These are phyloP conservation scores for Forsythia viridissima DNA, from an alignment of 257 asterid genomes.

Conservation along the genomic window DNA sequence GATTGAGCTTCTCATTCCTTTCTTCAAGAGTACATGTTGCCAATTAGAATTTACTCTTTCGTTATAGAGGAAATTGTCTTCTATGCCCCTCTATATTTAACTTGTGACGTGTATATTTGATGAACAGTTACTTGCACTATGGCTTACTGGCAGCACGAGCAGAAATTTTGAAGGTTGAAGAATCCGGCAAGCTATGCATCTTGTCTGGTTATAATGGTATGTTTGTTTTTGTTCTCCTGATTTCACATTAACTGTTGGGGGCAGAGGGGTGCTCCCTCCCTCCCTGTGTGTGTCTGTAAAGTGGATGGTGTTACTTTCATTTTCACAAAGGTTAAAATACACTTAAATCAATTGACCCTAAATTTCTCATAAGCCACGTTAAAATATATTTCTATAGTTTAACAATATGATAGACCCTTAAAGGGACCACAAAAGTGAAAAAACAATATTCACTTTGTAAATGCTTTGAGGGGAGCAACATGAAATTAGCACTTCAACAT, in stretches of 20 bases:
- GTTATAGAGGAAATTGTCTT: not conserved
- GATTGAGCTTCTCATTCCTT: constrained; percentile 5
- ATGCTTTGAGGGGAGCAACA: not conserved
- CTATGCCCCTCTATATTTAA: not conserved
- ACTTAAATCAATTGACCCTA: not conserved
- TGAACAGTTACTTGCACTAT: constrained; percentile 70
- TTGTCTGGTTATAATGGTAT: constrained; percentile 66
- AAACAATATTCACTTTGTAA: not conserved
- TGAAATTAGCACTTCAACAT: not conserved
- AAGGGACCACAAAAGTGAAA: not conserved
- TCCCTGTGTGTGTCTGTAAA: too few relatives aligned
- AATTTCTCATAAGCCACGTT: not conserved
- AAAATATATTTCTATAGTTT: not conserved
- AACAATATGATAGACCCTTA: not conserved
- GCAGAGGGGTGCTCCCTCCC: not conserved
- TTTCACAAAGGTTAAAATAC: not conserved
- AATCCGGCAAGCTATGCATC: constrained; percentile 60
- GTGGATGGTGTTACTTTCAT: not conserved
- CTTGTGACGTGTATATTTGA: not conserved
- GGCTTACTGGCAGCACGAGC: constrained; percentile 85
- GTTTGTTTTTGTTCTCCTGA: not conserved
- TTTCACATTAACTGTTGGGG: not conserved
- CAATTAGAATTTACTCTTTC: not conserved
- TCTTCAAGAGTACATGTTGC: not conserved
- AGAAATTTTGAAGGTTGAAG: constrained; percentile 62